Base-by-base conservation (phyloP, 306 rosid species). In the Lathyrus aphaca region DNA sequence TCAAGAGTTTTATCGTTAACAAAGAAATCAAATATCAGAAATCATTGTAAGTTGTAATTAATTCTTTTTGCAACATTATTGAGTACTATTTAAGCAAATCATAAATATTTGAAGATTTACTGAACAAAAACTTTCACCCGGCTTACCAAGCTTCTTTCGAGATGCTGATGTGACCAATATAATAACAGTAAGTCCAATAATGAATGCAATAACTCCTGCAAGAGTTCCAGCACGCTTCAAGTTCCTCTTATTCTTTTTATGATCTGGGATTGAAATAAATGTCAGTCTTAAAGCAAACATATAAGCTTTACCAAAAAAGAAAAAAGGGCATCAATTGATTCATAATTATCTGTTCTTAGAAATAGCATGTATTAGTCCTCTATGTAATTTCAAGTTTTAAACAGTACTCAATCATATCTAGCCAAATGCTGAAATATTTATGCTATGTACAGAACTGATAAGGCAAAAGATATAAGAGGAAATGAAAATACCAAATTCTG, bases 141-240 rank as follows among this genome's bases (percentile, higher is more conserved):
- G 57, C 44, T 27, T 66, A 15, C 10, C 16, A 27, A 15, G 44
- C 15, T 45, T 66, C 43, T n/a, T 65, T 38, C 11, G 15, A 27
- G 5, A 45, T 45, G 43, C 17, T 48, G 29, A 66, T 3, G 58
- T 29, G 17, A 23, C 46, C 44, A 10, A 29, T 5, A 48, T 3
- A 45, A 66, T 25, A 29, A 46, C 16, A 10, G 2, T 19, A 6
- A 51, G 27, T 51, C 29, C 57, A 18, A 29, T 46, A 15, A 46
- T 3, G 39, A 42, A 23, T 42, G 21, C 21, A 5, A 42, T 13
- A 45, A 66, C 13, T 46, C 71, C 71, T 27, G 27, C 57, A 5
- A 66, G 3, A 30, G 10, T 66, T n/a, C 71, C 30, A 14, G 13
- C 59, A 48, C 5, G 59, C 71, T 66, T 30, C 71, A 30, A 29